A percentile compares a stretch with the other conserved stretches of the same genome.
Conservation (phyloP, 768 basidiomycete species). For the Mrakia blollopis region DNA sequence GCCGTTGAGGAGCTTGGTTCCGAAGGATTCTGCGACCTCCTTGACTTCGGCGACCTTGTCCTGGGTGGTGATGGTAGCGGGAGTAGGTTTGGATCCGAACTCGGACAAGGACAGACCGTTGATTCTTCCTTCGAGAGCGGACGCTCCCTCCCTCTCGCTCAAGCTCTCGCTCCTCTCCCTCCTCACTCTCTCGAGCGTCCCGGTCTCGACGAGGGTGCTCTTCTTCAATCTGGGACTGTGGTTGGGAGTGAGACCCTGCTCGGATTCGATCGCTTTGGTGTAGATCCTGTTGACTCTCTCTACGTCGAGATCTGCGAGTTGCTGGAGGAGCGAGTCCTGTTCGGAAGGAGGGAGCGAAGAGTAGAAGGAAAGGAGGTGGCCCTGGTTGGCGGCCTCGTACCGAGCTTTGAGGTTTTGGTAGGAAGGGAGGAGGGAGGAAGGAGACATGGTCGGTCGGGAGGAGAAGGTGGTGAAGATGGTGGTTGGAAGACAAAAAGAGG, state of each 20-base stretch:
- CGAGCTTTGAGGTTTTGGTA: constrained; percentile 41
- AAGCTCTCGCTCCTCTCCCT: constrained; percentile 37
- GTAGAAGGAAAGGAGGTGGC: constrained; percentile 86
- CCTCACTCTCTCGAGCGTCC: background rate
- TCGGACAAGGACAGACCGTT: background rate
- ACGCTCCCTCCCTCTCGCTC: background rate
- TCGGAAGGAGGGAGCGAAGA: constrained; percentile 61
- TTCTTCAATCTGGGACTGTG: constrained; percentile 6
- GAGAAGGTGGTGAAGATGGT: background rate
- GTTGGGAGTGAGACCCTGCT: constrained; percentile 44
- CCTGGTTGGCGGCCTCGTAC: constrained; percentile 78
- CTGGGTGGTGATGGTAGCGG: constrained; percentile 17
- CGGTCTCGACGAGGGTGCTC: constrained; percentile 35
- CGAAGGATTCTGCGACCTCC: background rate
- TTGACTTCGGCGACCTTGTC: background rate
- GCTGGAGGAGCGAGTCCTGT: constrained; percentile 58
- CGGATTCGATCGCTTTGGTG: constrained; percentile 65
- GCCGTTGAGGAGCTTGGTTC: background rate
- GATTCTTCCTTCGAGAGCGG: background rate
- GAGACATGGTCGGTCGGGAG: background rate
- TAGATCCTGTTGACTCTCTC: constrained; percentile 87
- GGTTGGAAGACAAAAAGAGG: background rate
- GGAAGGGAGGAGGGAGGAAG: background rate
- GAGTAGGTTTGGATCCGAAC: background rate
- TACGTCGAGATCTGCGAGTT: constrained; percentile 77